These are phyloP conservation scores for Zoysia pacifica DNA, from an alignment of 176 grass and related monocot species.

Conservation along the genomic window DNA sequence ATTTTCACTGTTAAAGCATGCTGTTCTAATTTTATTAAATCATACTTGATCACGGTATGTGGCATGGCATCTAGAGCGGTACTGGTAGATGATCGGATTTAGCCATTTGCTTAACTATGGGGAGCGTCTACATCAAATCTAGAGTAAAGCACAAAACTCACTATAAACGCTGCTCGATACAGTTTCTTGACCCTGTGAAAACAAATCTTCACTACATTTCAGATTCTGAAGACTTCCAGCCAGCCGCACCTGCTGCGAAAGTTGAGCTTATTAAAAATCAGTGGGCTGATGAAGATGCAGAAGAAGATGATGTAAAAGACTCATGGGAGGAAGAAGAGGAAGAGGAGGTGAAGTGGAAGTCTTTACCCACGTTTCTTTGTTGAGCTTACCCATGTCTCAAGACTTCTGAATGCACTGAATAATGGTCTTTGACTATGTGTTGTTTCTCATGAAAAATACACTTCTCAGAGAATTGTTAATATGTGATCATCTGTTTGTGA, in stretches of 20 bases:
- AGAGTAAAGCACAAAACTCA: background rate
- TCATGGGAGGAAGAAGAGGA: constrained; percentile 93
- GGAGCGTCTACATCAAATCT: background rate
- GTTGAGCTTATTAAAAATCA: constrained; percentile 55
- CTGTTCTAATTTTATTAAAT: background rate
- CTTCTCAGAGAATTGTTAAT: background rate
- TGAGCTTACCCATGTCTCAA: background rate
- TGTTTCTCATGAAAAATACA: background rate
- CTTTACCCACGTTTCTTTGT: background rate
- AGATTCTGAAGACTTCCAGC: constrained; percentile 79
- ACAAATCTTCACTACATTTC: constrained; percentile 20
- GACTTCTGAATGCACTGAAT: too few species aligned
- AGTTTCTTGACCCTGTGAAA: constrained; percentile 11
- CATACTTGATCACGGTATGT: background rate
- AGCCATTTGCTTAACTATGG: background rate
- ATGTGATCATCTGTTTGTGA: background rate
- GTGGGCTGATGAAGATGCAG: constrained; percentile 89
- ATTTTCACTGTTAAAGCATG: too few species aligned
- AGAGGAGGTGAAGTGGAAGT: constrained; percentile 56
- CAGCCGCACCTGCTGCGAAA: constrained; percentile 46
- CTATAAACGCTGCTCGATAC: background rate
- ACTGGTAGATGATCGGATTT: background rate
- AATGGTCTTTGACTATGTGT: background rate
- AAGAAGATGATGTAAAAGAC: constrained; percentile 81
- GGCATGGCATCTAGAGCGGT: background rate